phyloP scores from a whole-genome alignment of 2,329 filamentous ascomycete genomes.

The Botryotinia calthae region DNA sequence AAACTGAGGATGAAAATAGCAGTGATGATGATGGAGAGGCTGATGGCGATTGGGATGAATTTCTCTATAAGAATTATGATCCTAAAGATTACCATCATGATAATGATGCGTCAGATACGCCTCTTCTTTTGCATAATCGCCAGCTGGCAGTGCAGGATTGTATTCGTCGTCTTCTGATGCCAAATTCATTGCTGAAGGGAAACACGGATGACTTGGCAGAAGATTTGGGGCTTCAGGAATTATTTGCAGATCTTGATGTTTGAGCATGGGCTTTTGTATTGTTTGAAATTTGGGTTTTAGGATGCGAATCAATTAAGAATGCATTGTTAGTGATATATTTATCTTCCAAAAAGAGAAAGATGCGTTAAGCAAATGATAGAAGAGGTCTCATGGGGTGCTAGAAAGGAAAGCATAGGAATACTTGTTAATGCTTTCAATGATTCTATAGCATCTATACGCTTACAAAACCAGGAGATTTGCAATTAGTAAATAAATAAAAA shows the following conservation, averaged over 20 bases:
- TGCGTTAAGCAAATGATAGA: neutral
- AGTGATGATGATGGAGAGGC: neutral
- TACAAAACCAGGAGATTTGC: neutral
- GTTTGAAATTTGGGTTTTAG: neutral
- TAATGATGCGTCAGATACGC: neutral
- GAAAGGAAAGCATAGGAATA: neutral
- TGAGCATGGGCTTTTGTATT: neutral
- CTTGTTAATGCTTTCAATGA: neutral
- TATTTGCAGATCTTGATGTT: neutral
- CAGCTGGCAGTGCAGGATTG: neutral
- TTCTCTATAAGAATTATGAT: neutral
- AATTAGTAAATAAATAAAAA: neutral
- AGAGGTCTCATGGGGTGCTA: too few relatives aligned
- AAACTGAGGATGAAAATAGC: neutral
- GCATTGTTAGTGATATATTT: neutral
- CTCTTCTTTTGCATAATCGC: neutral
- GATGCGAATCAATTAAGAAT: neutral
- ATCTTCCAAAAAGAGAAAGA: neutral
- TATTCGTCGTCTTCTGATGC: neutral
- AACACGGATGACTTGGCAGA: neutral
- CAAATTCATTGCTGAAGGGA: neutral
- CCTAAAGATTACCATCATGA: neutral
- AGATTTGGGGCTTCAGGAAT: neutral
- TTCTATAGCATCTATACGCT: neutral
- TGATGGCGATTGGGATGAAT: neutral